Percentiles rank a stretch among this genome's conserved stretches.
Conservation (phyloP, 192 early-diverging fungal species). For the Kickxella alabastrina region DNA sequence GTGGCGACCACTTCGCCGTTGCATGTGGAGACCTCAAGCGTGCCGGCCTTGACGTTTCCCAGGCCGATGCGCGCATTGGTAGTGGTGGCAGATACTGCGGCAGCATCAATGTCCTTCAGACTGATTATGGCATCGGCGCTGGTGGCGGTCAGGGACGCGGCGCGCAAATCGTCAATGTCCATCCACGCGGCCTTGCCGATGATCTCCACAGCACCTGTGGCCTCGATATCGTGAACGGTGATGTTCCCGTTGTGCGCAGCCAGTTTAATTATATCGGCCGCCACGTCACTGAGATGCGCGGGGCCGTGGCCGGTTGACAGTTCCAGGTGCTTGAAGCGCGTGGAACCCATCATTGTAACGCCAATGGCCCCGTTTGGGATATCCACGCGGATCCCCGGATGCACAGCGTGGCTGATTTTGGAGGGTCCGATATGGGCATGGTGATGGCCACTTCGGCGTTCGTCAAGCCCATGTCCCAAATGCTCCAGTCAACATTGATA, state of each 20-base stretch:
- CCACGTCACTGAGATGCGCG: conserved; percentile 43
- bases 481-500: conserved; percentile 34
- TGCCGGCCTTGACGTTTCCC: conserved; percentile 38
- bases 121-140: conserved; percentile 48
- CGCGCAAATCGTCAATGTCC: conserved; percentile 46
- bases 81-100: conserved; percentile 19
- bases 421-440: conserved; percentile 10
- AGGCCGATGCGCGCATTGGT: conserved; percentile 44
- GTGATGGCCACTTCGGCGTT: conserved; percentile 34
- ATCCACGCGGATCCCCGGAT: conserved; percentile 41
- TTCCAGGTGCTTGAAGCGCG: conserved; percentile 18
- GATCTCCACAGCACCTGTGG: conserved; percentile 19
- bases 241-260: conserved; percentile 47
- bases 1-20: conserved; percentile 30
- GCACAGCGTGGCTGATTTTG: not conserved
- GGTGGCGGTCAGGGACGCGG: conserved; percentile 10
- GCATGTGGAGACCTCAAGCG: conserved; percentile 23
- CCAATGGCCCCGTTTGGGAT: conserved; percentile 41
- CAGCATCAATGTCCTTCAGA: conserved; percentile 41
- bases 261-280: conserved; percentile 21
- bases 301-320: conserved; percentile 40
- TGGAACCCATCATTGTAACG: conserved; percentile 40
- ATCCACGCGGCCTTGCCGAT: conserved; percentile 42
- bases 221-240: conserved; percentile 35
- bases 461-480: conserved; percentile 47